Percentiles rank a stretch among this genome's conserved stretches.
phyloP scores from a whole-genome alignment of 2,329 filamentous ascomycete genomes.

The Passalora sequoiae region DNA sequence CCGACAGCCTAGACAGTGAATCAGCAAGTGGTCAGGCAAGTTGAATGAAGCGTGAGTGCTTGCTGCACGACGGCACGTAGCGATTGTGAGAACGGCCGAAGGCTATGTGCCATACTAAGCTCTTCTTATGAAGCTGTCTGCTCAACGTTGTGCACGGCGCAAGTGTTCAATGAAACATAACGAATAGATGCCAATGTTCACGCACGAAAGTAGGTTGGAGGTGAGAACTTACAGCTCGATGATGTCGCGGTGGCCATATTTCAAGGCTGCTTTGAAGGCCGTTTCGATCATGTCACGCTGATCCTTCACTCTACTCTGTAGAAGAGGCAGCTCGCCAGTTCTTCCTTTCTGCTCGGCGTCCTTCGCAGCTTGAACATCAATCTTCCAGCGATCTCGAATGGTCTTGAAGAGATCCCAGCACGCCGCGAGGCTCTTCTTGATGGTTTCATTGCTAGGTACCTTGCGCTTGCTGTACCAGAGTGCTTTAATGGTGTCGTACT shows the following conservation, averaged over 20 bases:
- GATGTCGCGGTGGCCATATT: slow-evolving; percentile 45
- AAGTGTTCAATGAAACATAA: too few species aligned
- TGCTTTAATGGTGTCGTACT: slow-evolving; percentile 57
- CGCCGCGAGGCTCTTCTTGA: slow-evolving; percentile 51
- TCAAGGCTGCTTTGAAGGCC: slow-evolving; percentile 43
- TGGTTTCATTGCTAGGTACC: slow-evolving; percentile 45
- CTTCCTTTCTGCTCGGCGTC: slow-evolving; percentile 55
- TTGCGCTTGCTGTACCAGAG: slow-evolving; percentile 56
- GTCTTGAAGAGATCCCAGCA: slow-evolving; percentile 57
- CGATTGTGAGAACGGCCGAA: too few species aligned
- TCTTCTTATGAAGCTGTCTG: too few species aligned
- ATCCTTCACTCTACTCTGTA: slow-evolving; percentile 54
- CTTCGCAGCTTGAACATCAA: slow-evolving; percentile 51
- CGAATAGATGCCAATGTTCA: too few species aligned
- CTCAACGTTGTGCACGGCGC: too few species aligned
- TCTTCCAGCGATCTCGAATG: slow-evolving; percentile 58
- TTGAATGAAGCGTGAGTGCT: too few species aligned
- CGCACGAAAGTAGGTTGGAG: too few species aligned
- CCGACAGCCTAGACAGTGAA: slow-evolving; percentile 19
- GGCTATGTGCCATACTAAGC: too few species aligned
- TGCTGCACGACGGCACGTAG: too few species aligned
- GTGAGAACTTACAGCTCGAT: slow-evolving; percentile 41
- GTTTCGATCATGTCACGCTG: slow-evolving; percentile 55
- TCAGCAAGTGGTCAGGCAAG: too few species aligned
- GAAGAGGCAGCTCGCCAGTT: slow-evolving; percentile 48